Base-by-base conservation (phyloP, 2,329 filamentous ascomycete species). In the Cordyceps militaris region DNA sequence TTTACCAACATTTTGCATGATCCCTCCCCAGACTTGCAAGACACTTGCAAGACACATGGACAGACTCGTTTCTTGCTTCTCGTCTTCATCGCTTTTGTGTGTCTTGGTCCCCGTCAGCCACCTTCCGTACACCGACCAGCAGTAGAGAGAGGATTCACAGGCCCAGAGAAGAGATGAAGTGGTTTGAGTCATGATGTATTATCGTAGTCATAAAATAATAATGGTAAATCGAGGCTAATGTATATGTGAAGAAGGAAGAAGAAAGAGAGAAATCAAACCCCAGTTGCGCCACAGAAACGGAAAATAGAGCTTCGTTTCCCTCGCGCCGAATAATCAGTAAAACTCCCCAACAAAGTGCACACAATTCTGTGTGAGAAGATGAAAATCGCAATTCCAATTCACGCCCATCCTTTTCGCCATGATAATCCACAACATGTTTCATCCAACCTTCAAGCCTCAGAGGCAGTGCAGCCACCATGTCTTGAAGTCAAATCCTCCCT, bases 181-280 rank as follows among this genome's bases (percentile, higher is more conserved):
- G 16, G 7, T 48, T 28, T 40, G 47, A 19, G 36, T 56, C 43
- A 30, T 48, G 21, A 38, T 48, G 24, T 46, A 59, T 59, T 58
- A 52, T 53, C 21, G 14, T 38, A 38, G 49, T 48, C 42, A 11
- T 56, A 38, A 58, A 26, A 26, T 40, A 34, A 43, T 42, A 52
- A 53, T n/a, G 16, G 36, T 40, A 19, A 36, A 42, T 28, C 36
- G 26, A 10, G 47, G 24, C n/a, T 56, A 60, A 54, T 24, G 51
- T 50, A 46, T 54, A 48, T 46, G 28, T 16, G 19, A 57, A 60
- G 23, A 47, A 51, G 30, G 24, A n/a, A 30, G 16, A 40, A 43
- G 21, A 34, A 28, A 28, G 9, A 28, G 14, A n/a, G 30, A 50
- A 30, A 23, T 24, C 49, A 30, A 34, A 50, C 56, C 48, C 48